Conservation (phyloP, 2,329 filamentous ascomycete genomes). For the Trichoderma atrobrunneum region DNA sequence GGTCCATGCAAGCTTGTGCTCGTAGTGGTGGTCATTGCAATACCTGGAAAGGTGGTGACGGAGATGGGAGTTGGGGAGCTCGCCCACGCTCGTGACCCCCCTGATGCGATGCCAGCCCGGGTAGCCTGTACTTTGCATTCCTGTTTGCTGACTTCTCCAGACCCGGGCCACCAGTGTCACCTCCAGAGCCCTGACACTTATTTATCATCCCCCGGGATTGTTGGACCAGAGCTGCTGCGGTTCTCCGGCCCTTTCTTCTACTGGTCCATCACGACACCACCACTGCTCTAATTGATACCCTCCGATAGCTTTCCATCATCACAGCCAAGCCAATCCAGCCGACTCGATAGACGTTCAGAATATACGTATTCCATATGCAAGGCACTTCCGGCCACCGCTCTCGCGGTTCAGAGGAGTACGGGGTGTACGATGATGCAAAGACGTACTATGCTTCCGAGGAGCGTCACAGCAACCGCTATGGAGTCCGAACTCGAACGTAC, state of each 20-base stretch:
- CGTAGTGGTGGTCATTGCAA: conserved; percentile 5
- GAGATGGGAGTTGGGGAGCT: background rate
- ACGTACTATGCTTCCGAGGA: conserved; percentile 59
- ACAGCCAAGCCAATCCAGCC: background rate
- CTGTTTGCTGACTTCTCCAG: conserved; percentile 4
- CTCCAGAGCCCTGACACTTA: conserved; percentile 6
- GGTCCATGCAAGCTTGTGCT: conserved; percentile 8
- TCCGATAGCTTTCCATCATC: background rate
- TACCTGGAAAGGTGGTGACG: conserved; percentile 4
- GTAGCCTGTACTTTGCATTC: conserved; percentile 4
- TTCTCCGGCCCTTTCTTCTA: background rate
- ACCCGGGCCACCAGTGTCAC: conserved; percentile 6
- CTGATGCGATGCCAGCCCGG: background rate
- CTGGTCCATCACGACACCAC: conserved; percentile 9
- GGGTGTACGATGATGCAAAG: conserved; percentile 55
- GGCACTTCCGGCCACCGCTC: conserved; percentile 29
- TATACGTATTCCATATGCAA: conserved; percentile 26
- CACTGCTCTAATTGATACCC: background rate
- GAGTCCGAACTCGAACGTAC: conserved; percentile 53
- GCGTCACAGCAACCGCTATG: conserved; percentile 48
- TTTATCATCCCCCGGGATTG: conserved; percentile 4
- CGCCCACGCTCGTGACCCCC: conserved; percentile 17
- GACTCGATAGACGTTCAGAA: background rate
- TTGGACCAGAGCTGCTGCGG: background rate
- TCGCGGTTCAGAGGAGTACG: conserved; percentile 46